A percentile compares a stretch with the other conserved stretches of the same genome.
Evolutionary conservation across 2,329 filamentous ascomycete genomes (phyloP).

Genomic region (Tolypocladium tropicale): DNA sequence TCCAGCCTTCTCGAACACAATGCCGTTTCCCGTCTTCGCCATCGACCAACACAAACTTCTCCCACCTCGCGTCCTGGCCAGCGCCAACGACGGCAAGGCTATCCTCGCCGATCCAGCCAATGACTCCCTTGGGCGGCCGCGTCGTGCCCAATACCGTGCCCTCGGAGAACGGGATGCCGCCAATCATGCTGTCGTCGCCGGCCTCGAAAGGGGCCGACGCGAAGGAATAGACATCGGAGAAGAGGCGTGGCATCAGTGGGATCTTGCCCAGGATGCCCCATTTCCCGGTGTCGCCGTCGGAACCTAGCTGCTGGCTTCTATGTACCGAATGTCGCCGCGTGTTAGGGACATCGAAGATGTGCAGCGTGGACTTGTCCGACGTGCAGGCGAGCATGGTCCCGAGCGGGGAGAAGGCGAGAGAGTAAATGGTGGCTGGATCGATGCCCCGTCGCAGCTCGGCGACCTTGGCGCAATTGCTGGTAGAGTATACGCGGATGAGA

Average conservation of each 20-base stretch:
- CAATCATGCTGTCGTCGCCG: conserved; percentile 56
- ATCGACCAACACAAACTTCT: conserved; percentile 68
- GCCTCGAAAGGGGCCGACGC: conserved; percentile 73
- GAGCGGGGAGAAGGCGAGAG: conserved; percentile 76
- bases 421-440: conserved; percentile 80
- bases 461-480: conserved; percentile 67
- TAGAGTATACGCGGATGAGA: conserved; percentile 76
- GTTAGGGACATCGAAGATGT: conserved; percentile 79
- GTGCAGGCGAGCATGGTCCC: conserved; percentile 78
- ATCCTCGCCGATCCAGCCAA: conserved; percentile 73
- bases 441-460: conserved; percentile 82
- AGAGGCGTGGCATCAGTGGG: conserved; percentile 74
- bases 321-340: conserved; percentile 28
- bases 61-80: conserved; percentile 74
- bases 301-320: conserved; percentile 18
- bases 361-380: conserved; percentile 91
- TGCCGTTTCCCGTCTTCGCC: conserved; percentile 57
- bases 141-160: conserved; percentile 37
- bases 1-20: conserved; percentile 70
- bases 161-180: conserved; percentile 31
- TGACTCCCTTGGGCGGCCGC: conserved; percentile 66
- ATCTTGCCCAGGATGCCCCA: conserved; percentile 81
- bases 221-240: conserved; percentile 85
- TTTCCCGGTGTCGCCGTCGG: conserved; percentile 52
- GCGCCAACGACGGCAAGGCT: conserved; percentile 69